A percentile compares a stretch with the other conserved stretches of the same genome.
These are phyloP conservation scores for Sclerotinia sclerotiorum DNA, from an alignment of 2,329 filamentous ascomycete genomes.

Conservation along the genomic window DNA sequence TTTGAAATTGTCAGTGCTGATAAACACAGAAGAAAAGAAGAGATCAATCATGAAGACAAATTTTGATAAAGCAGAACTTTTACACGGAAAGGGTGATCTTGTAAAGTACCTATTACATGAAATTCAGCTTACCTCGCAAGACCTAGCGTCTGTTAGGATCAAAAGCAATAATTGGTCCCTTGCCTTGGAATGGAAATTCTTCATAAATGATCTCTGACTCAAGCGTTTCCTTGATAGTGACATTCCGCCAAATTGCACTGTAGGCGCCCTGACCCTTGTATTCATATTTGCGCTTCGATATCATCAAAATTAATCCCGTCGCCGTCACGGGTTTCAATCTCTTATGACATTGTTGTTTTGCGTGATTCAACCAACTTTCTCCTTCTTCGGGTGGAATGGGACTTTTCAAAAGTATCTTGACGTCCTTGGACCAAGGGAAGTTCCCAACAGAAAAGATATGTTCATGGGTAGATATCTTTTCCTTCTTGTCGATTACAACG, in stretches of 20 bases:
- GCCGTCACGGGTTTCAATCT: neutral
- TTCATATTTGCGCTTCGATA: neutral
- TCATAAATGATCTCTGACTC: neutral
- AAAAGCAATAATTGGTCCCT: neutral
- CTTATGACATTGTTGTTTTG: neutral
- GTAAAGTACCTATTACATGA: neutral
- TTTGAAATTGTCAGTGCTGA: neutral
- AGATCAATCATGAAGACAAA: neutral
- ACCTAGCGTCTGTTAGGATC: neutral
- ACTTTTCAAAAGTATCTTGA: neutral
- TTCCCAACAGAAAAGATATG: neutral
- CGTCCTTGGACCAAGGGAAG: neutral
- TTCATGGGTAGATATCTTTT: no score
- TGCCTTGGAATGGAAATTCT: neutral
- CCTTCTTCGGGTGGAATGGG: neutral
- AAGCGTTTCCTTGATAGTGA: neutral
- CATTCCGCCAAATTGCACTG: neutral
- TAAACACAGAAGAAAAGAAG: neutral
- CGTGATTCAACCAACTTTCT: neutral
- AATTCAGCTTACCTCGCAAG: neutral
- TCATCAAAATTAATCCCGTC: neutral
- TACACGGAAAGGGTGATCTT: neutral
- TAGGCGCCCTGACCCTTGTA: neutral
- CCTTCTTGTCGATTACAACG: neutral
- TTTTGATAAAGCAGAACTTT: neutral